Percentiles rank a stretch among this genome's conserved stretches.
Evolutionary conservation across 1,284 basidiomycete genomes (phyloP).

Genomic region (Chalciporus piperatoides): DNA sequence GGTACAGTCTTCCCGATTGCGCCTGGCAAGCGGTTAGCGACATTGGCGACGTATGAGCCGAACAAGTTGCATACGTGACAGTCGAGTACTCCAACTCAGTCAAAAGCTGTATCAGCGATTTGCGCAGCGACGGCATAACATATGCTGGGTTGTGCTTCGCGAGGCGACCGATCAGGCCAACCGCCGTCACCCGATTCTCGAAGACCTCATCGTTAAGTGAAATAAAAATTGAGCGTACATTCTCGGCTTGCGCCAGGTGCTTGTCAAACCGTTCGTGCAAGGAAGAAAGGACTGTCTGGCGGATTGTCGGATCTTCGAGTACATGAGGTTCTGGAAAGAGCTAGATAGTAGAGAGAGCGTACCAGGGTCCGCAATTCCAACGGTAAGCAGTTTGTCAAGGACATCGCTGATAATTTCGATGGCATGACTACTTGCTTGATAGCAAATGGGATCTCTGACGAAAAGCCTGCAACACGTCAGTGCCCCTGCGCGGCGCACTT

Average conservation of each 20-base stretch:
- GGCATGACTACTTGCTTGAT: conserved; percentile 93
- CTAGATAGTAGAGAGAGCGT: conserved; percentile 3
- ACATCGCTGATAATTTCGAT: conserved; percentile 99
- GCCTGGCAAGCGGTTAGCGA: conserved; percentile 38
- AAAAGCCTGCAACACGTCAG: conserved; percentile 91
- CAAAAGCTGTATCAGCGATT: conserved; percentile 93
- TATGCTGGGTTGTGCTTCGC: conserved; percentile 97
- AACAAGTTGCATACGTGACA: conserved; percentile 56
- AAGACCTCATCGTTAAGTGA: conserved; percentile 98
- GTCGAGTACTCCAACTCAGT: conserved; percentile 98
- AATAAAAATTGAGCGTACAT: conserved; percentile 95
- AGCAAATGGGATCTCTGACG: conserved; percentile 94
- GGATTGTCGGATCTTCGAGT: conserved; percentile 69
- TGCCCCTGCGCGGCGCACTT: conserved; percentile 89
- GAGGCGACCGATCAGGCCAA: conserved; percentile 89
- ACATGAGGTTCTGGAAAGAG: not conserved
- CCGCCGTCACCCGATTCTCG: conserved; percentile 88
- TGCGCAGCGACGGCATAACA: conserved; percentile 96
- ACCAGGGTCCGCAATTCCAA: conserved; percentile 98
- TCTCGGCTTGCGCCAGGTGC: conserved; percentile 98
- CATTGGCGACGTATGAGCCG: not conserved
- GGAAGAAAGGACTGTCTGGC: conserved; percentile 84
- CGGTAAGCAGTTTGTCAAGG: conserved; percentile 93
- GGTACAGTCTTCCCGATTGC: conserved; percentile 91
- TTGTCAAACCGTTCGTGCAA: conserved; percentile 96